Conservation (phyloP, 192 early-diverging fungal species). For the Helicostylum pulchrum region DNA sequence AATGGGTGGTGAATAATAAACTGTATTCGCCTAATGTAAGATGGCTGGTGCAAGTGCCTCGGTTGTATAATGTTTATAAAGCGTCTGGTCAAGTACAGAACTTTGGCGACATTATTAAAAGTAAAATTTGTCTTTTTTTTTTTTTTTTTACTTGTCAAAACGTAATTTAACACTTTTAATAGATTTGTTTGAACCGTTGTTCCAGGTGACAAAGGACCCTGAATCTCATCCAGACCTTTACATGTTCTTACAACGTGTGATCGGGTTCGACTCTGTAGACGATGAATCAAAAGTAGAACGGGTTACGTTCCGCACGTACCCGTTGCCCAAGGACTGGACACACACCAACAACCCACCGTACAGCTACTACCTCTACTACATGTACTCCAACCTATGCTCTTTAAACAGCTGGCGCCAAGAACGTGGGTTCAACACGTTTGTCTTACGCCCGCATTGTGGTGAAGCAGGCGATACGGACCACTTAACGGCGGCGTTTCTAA, state of each 20-base stretch:
- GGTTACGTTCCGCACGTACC: conserved; percentile 78
- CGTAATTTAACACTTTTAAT: background rate
- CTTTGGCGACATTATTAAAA: conserved; percentile 68
- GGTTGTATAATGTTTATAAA: conserved; percentile 88
- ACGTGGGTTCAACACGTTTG: conserved; percentile 90
- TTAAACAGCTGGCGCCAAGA: conserved; percentile 76
- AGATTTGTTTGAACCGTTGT: conserved; percentile 86
- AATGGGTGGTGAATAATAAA: conserved; percentile 90
- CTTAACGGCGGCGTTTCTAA: conserved; percentile 83
- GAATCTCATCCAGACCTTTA: conserved; percentile 82
- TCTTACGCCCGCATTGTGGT: conserved; percentile 89
- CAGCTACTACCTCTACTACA: conserved; percentile 90
- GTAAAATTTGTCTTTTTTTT: no score
- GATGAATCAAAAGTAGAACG: conserved; percentile 91
- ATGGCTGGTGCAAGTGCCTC: conserved; percentile 92
- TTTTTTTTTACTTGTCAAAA: no score
- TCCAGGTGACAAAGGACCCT: conserved; percentile 87
- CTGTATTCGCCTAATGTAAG: conserved; percentile 89
- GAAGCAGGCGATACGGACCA: conserved; percentile 96
- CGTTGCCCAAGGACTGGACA: conserved; percentile 59
- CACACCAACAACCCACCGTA: conserved; percentile 80
- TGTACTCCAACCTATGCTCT: conserved; percentile 82
- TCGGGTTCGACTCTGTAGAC: conserved; percentile 93
- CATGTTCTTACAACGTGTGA: conserved; percentile 89
- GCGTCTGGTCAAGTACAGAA: conserved; percentile 53